phyloP scores from a whole-genome alignment of 371 early-diverging fungal genomes.

The Mortierella polycephala region DNA sequence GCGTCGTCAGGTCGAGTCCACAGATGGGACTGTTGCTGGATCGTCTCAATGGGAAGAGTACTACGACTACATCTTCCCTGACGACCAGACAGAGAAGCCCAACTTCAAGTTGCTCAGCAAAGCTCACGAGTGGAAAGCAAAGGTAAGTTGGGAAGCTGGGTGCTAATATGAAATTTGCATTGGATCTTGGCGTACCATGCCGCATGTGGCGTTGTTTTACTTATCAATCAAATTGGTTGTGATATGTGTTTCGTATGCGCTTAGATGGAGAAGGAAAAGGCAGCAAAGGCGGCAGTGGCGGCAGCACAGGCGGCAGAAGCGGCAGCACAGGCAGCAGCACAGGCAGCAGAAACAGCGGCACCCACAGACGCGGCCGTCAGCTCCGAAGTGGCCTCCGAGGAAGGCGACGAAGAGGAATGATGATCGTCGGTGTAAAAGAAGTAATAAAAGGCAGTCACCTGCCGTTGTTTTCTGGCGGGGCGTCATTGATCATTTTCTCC shows the following conservation, averaged over 20 bases:
- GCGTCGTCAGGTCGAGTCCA: conserved; percentile 68
- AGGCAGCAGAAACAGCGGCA: conserved; percentile 15
- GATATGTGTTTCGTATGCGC: not conserved
- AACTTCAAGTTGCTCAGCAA: conserved; percentile 89
- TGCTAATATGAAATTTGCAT: not conserved
- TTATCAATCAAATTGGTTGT: not conserved
- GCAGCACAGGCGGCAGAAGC: conserved; percentile 8
- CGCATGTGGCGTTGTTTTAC: not conserved
- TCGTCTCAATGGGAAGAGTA: conserved; percentile 92
- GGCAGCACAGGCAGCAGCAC: conserved; percentile 13
- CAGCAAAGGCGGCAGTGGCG: conserved; percentile 20
- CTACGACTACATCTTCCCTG: conserved; percentile 97
- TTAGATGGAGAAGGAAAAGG: conserved; percentile 29
- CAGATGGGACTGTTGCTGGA: conserved; percentile 64
- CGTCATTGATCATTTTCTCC: too few species aligned
- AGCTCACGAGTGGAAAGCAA: conserved; percentile 91
- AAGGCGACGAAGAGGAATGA: too few species aligned
- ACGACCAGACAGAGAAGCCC: conserved; percentile 87
- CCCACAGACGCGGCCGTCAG: not conserved
- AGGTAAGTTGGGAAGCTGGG: conserved; percentile 33
- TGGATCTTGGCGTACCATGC: too few species aligned
- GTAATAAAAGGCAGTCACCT: too few species aligned
- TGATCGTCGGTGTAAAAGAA: too few species aligned
- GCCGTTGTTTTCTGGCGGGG: too few species aligned
- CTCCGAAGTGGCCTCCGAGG: too few species aligned